Base-by-base conservation (phyloP, 345 rosid genomes). In the Moricandia moricandioides region DNA sequence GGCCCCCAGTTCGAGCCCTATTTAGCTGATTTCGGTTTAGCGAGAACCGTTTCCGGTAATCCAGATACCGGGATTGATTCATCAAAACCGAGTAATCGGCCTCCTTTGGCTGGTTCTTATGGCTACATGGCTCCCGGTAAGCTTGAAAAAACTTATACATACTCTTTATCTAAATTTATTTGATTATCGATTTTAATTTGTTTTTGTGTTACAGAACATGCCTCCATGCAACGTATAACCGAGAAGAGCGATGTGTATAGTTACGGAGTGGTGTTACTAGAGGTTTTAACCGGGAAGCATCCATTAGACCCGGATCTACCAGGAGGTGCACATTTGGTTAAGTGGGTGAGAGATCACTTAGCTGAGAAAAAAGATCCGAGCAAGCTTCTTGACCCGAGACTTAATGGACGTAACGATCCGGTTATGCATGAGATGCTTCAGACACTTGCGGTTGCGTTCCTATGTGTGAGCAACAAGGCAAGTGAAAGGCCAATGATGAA, bases 71-170 rank as follows among this genome's bases (percentile, higher is more conserved):
- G 80, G 12, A 79, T 60, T 0, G 75, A 78, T 6, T 74, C 77
- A 31, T 76, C 93, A 0, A 80, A 87, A 60, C 82, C 88, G 0
- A 84, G 83, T 86, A 91, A 30, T 76, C 71, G 80, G 13, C 67
- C 71, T 91, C 52, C 58, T 0, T 29, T 76, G 17, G 98, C 90
- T 2, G 97, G 98, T 21, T 93, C 98, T 37, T 89, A 87, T 13
- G 98, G 98, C 43, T 93, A 93, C 93, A 89, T 93, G 31, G 98
- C 98, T 9, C 98, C 98, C 0, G 98, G 98, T 85, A 71, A 74
- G 83, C 67, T 58, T 51, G 10, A 47, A 0, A 24, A 70, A 0
- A 9, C 9, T 35, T 68, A 26, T 9, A 21, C 55, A 21, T 3
- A 14, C 56, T 27, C 3, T 3, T 27, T 27, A 27, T 27, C 29